phyloP scores from a whole-genome alignment of 2,329 filamentous ascomycete genomes.

The Claviceps sp. region DNA sequence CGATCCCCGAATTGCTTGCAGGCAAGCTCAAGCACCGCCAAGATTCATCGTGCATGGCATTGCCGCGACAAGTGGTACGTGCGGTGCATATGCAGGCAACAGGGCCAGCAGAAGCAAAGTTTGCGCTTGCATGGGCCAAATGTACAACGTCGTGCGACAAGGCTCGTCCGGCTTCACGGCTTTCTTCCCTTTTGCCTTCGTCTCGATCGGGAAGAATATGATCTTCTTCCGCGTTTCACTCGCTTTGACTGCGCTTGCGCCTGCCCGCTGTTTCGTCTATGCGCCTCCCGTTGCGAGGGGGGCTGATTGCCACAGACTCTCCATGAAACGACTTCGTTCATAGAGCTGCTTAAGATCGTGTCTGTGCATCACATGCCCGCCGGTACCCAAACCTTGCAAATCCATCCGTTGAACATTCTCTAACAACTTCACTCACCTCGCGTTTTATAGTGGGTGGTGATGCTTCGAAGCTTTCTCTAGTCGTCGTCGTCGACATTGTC shows the following conservation, averaged over 20 bases:
- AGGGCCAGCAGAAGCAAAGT: neutral
- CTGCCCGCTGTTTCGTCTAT: neutral
- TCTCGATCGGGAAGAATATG: too few species aligned
- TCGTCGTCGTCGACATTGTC: slow-evolving; percentile 19
- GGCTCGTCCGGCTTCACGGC: neutral
- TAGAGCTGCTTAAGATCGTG: neutral
- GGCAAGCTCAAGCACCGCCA: neutral
- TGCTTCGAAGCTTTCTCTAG: slow-evolving; percentile 32
- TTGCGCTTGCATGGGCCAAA: too few species aligned
- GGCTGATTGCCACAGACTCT: neutral
- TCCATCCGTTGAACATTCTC: neutral
- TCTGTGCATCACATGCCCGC: neutral
- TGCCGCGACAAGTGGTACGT: neutral
- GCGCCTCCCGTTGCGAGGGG: neutral
- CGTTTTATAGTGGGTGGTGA: slow-evolving; percentile 41
- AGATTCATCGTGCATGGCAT: neutral
- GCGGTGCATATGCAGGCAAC: neutral
- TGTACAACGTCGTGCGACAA: neutral
- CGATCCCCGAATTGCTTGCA: neutral
- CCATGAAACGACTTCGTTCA: neutral
- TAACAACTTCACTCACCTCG: slow-evolving; percentile 33
- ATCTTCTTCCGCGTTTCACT: neutral
- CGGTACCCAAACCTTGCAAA: neutral
- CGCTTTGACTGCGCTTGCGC: neutral
- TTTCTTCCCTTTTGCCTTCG: neutral